Evolutionary conservation across 163 green algal genomes (phyloP).

Genomic region (Volvox carteri): DNA sequence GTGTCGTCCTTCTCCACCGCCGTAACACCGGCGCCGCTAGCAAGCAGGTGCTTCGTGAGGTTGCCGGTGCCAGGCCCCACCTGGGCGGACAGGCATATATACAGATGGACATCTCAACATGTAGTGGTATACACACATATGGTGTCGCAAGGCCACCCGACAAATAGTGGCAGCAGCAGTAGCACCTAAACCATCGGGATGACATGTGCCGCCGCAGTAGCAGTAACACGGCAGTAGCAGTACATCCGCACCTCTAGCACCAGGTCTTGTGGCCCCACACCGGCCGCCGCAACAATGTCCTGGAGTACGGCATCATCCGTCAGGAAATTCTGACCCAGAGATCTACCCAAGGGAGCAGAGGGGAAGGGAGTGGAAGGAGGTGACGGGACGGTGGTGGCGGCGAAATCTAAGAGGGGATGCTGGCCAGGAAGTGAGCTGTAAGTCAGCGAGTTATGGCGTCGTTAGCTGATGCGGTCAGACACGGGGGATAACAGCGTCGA

Average conservation of each 20-base stretch:
- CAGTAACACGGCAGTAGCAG: background rate
- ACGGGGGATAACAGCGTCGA: too few species aligned
- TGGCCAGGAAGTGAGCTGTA: too few species aligned
- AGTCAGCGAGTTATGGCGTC: too few species aligned
- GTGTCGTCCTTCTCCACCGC: conserved; percentile 95
- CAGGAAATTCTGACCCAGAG: conserved; percentile 96
- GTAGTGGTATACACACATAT: too few species aligned
- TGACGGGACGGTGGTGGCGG: too few species aligned
- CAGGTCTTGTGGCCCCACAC: conserved; percentile 78
- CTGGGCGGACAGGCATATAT: too few species aligned
- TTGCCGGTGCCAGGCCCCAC: conserved; percentile 88
- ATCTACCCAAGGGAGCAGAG: conserved; percentile 59
- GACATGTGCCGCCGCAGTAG: background rate
- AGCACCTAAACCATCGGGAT: background rate
- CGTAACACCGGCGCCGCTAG: conserved; percentile 78
- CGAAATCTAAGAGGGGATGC: too few species aligned
- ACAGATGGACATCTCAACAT: background rate
- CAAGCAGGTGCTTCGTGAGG: conserved; percentile 89
- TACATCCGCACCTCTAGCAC: conserved; percentile 90
- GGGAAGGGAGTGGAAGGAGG: background rate
- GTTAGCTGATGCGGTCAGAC: too few species aligned
- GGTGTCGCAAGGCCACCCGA: too few species aligned
- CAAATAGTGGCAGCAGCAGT: background rate
- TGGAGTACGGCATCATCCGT: conserved; percentile 86
- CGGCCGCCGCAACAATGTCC: conserved; percentile 79